Conservation (phyloP, 2,329 filamentous ascomycete species). For the Monilinia laxa region DNA sequence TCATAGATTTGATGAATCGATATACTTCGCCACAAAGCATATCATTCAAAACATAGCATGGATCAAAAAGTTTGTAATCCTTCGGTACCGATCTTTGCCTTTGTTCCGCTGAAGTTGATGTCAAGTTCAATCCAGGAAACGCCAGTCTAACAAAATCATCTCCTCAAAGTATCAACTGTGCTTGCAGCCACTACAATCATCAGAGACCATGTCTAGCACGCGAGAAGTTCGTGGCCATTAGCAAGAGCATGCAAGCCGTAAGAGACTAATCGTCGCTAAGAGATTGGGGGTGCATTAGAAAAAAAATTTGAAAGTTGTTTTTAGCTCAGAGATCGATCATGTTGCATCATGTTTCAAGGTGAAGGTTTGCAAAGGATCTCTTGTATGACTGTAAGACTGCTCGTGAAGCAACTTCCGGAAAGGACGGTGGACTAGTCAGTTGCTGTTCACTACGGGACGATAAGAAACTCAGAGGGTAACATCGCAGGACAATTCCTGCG, state of each 20-base stretch:
- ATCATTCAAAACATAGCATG: background rate
- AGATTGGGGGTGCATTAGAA: background rate
- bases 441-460: background rate
- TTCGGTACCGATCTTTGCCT: background rate
- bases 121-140: background rate
- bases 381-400: background rate
- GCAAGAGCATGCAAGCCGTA: background rate
- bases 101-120: background rate
- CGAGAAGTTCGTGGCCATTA: background rate
- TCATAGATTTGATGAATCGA: background rate
- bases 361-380: slow-evolving; percentile 13
- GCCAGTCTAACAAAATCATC: background rate
- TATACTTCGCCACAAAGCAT: background rate
- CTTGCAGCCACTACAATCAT: background rate
- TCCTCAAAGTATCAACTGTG: background rate
- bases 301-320: background rate
- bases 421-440: background rate
- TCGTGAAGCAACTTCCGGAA: slow-evolving; percentile 6
- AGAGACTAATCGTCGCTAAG: background rate
- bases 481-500: background rate
- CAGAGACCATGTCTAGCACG: background rate
- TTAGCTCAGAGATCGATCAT: background rate
- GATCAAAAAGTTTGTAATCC: background rate
- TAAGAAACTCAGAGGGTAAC: background rate
- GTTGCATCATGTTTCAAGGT: slow-evolving; percentile 7